Base-by-base conservation (phyloP, 371 early-diverging fungal species). In the Circinella minor region DNA sequence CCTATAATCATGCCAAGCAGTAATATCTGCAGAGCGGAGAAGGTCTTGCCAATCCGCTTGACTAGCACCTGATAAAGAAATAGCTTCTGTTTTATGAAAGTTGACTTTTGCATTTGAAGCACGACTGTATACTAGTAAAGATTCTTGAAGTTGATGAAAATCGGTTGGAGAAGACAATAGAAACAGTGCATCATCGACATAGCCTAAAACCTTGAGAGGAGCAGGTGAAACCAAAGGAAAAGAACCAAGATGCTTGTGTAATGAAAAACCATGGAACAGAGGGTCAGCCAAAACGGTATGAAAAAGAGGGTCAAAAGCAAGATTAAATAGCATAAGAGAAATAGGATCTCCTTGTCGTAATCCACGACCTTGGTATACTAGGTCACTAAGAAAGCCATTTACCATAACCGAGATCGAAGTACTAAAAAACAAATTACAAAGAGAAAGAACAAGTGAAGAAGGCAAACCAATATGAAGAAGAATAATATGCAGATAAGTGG, bases 271-370 rank as follows among this genome's bases (percentile, higher is more conserved):
- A 34, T 46, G 39, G 0, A 47, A 27, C 0, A n/a, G 1, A 2
- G 36, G 36, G 15, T 61, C 61, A 61, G 17, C 38, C 6, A 71
- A 36, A 18, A 71, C 4, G 55, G 67, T 3, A 34, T 0, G 34
- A 67, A 73, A 59, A 8, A 76, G 71, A 0, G 73, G 73, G 27
- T 74, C 74, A 17, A 76, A 55, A 0, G 70, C 73, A 3, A 74
- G 43, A 38, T 76, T 71, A 61, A 74, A 74, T 0, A 71, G 68
- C 5, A 67, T n/a, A 1, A 71, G 71, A 6, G 71, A 74, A 4
- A 74, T 59, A 1, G 71, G 71, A 39, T 74, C 74, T 0, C 71
- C 71, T 61, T 74, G 74, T 3, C 71, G 68, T 1, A 74, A 46
- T 0, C 70, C 71, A 9, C 74, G 63, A 11, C 17, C n/a, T 61